Base-by-base conservation (phyloP, 1,139 yeast species). In the Zygoascus meyerae region DNA sequence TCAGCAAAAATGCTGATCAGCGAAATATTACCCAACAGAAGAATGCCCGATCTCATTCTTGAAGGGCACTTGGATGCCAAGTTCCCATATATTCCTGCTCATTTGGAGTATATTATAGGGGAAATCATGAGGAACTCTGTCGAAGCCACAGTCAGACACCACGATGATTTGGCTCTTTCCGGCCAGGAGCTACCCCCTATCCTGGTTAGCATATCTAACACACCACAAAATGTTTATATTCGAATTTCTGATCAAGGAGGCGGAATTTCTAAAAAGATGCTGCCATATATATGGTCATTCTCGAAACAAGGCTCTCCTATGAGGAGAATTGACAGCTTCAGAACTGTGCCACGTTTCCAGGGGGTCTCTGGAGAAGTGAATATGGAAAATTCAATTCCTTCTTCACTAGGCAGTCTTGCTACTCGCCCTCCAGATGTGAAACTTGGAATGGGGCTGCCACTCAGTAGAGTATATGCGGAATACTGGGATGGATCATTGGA, bases 401-500 rank as follows among this genome's bases (percentile, higher is more conserved):
- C 40, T 14, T 77, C 81, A 9, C 60, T 81, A 45, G 61, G 69
- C 34, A 70, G 75, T 21, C 72, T 87, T 55, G 78, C 85, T 40
- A 73, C 81, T 15, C 73, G 96, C 54, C 86, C 94, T 0, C 81
- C 85, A 30, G 76, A 83, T 50, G 75, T 77, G 56, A 83, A 84
- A 50, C 68, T 90, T 18, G 97, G 97, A 0, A 75, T 90, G 55
- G 96, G 97, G 0, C 71, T 90, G 50, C 97, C 97, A 0, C 79
- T 90, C 82, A 83, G 95, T 58, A 81, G 85, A 55, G 86, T 90
- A 0, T 90, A 90, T 61, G 90, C 95, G 0, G 97, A 90, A 57
- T 90, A 90, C 65, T 90, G 97, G 97, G 92, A 89, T 58, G 97
- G 97, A 4, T 83, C 82, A 45, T 67, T 90, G 45, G 83, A 79